Evolutionary conservation across 148 eudicot species (phyloP), one percentile per base, ranked within the genome.

Genomic region (Vaccinium darrowii): DNA sequence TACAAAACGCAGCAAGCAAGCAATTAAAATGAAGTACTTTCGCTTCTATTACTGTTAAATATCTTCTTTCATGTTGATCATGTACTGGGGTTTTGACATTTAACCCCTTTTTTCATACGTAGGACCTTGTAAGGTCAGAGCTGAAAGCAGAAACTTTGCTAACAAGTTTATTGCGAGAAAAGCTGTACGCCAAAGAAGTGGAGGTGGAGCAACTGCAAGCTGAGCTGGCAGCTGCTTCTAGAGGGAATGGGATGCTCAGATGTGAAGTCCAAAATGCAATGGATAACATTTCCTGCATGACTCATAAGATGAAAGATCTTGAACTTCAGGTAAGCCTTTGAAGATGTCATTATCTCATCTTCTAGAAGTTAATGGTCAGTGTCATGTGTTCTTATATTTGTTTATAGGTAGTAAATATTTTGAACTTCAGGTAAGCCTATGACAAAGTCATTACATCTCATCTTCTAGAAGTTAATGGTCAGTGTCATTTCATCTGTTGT

Each of bases 161-260:
- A 69, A 97, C 99, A 13, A 91, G 90, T 75, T 77, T 97, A 50
- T 86, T 95, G 78, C 93, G 93, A 65, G 98, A 97, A 81, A 97
- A 91, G 87, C 87, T 97, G 52, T 94, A 89, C 90, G 86, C 91
- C 69, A 93, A 91, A 83, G 95, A 90, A 76, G 85, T 89, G 69
- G 94, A 97, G 67, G 81, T 91, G 81, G 99, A 97, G 86, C 98
- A 92, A 86, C 86, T 95, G 84, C 91, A 93, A 88, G 98, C 99
- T 76, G 98, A 95, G 83, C 85, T 94, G 84, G 98, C 98, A 79
- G 88, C 93, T 80, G 94, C 93, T 71, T 89, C 90, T 23, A 92
- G 98, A 89, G 93, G 96, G 25, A 93, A 88, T 85, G 98, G 92
- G 75, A 84, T 93, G 69, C 95, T 97, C 88, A 91, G 91, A 84